Evolutionary conservation across 2,329 filamentous ascomycete species (phyloP).

Genomic region (Aspergillus sp.): DNA sequence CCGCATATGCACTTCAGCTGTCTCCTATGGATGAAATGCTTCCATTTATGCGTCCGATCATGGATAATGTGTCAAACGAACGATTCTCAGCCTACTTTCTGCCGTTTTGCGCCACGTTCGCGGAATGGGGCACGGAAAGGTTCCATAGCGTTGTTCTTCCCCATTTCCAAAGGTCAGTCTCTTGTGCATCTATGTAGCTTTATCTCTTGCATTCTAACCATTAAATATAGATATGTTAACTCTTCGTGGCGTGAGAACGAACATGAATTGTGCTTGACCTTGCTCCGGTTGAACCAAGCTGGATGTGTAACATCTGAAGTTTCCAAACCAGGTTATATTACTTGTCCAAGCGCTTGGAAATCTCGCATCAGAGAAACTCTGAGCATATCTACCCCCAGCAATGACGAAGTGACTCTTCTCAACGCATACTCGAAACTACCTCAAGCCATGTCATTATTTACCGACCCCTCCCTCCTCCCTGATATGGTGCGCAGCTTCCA

Average conservation of each 20-base stretch:
- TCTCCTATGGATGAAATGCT: conserved; percentile 77
- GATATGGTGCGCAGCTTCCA: conserved; percentile 63
- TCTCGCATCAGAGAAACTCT: conserved; percentile 68
- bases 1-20: conserved; percentile 65
- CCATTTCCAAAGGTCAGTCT: conserved; percentile 69
- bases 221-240: conserved; percentile 60
- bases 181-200: background rate
- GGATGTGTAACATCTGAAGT: conserved; percentile 49
- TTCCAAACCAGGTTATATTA: conserved; percentile 33
- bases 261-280: conserved; percentile 62
- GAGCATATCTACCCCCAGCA: conserved; percentile 39
- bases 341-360: conserved; percentile 55
- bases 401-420: conserved; percentile 62
- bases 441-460: conserved; percentile 52
- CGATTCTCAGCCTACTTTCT: conserved; percentile 70
- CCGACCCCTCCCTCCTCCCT: conserved; percentile 60
- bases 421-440: conserved; percentile 63
- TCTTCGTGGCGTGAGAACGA: conserved; percentile 67
- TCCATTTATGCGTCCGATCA: conserved; percentile 61
- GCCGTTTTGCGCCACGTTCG: conserved; percentile 76
- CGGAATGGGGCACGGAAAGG: conserved; percentile 65
- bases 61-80: conserved; percentile 60
- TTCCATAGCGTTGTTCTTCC: conserved; percentile 76
- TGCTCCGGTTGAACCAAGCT: conserved; percentile 55
- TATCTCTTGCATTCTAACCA: conserved; percentile 14